Evolutionary conservation across 2,329 filamentous ascomycete genomes (phyloP), one percentile per base, ranked within the genome.

Genomic region (Neonectria neomacrospora): DNA sequence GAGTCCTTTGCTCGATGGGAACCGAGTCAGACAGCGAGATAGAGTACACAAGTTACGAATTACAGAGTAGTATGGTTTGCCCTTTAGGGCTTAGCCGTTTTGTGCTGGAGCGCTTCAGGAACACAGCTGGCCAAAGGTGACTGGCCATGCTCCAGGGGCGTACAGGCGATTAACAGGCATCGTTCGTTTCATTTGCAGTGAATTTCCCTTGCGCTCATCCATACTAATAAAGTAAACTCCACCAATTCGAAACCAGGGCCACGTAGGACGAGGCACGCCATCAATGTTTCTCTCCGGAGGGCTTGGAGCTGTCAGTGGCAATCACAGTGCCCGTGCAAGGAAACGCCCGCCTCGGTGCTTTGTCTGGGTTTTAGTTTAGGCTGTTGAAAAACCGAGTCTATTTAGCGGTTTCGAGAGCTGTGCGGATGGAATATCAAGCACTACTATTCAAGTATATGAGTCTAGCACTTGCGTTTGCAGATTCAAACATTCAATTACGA

Each of bases 221-320:
- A 61, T 53, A 58, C 47, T 53, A 22, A 51, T 47, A 14, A 37
- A 37, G 34, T n/a, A 37, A 54, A 45, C 51, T 66, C 65, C 63
- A 67, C 65, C 52, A 23, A 20, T 53, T 65, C 44, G 65, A 67
- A 66, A 63, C 65, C 41, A 53, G 53, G 60, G 59, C 53, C 56
- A 63, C 65, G 58, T 60, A 50, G 54, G 54, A 62, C 34, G 32
- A 54, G 54, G 54, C 60, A 63, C 54, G 54, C 60, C 54, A 63
- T 63, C 50, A 32, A 48, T 58, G 28, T 50, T 54, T 37, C 37
- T 41, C 16, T 20, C 9, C 34, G 7, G 22, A 41, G 3, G 28
- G 11, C 18, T 54, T 37, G 12, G 39, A 50, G 28, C 2, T 28
- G 32, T 26, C 23, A 11, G 22, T 11, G 5, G 26, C 30, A 45